Evolutionary conservation across 768 basidiomycete species (phyloP).

Genomic region (Xerocomellus intermedius): DNA sequence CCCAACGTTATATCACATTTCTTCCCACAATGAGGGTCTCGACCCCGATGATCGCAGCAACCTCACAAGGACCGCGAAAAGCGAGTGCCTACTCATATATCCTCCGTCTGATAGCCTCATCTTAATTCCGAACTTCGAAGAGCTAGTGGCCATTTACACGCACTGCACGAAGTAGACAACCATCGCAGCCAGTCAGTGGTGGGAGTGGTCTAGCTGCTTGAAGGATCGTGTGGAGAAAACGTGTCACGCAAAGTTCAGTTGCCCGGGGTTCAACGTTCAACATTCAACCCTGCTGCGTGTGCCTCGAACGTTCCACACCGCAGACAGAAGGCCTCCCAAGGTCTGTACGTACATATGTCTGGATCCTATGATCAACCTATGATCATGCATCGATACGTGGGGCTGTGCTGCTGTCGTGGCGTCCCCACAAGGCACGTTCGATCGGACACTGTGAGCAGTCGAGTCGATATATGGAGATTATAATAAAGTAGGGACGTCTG

Average conservation of each 20-base stretch:
- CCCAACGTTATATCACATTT: neutral
- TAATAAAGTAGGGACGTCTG: too few species aligned
- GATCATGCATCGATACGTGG: neutral
- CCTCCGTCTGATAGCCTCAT: neutral
- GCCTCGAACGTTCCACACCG: constrained; percentile 1
- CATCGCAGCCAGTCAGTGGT: neutral
- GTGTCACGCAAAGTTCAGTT: neutral
- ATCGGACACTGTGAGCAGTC: neutral
- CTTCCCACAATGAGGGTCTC: too few species aligned
- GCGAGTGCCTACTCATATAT: neutral
- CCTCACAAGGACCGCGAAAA: neutral
- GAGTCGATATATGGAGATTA: neutral
- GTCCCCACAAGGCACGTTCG: neutral
- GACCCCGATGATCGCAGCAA: too few species aligned
- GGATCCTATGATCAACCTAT: too few species aligned
- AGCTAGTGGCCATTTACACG: neutral
- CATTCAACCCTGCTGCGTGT: neutral
- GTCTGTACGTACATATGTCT: neutral
- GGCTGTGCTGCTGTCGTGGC: neutral
- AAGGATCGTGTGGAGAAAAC: neutral
- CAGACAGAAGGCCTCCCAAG: neutral
- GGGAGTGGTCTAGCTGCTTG: neutral
- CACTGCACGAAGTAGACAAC: neutral
- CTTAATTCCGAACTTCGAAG: neutral
- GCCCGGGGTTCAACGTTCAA: too few species aligned